Evolutionary conservation across 1,139 yeast genomes (phyloP), one percentile per base, ranked within the genome.

Genomic region (Taphrina betulina): DNA sequence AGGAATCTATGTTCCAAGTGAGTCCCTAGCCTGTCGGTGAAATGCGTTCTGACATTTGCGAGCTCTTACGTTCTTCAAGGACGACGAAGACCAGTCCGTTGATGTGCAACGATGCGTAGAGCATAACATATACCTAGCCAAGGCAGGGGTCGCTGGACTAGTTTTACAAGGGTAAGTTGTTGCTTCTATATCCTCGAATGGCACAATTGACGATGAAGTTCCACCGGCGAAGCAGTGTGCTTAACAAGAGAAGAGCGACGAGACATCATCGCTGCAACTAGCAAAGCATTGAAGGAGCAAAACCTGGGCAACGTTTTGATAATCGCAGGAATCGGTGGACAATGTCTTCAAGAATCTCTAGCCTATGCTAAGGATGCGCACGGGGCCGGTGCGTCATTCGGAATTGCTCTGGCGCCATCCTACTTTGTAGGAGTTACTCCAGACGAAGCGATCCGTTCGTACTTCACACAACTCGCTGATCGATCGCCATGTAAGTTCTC

Each of bases 31-130:
- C n/a, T n/a, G n/a, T n/a, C n/a, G n/a, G n/a, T n/a, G n/a, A n/a
- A n/a, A n/a, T n/a, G n/a, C n/a, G n/a, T n/a, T n/a, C n/a, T n/a
- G n/a, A n/a, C n/a, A n/a, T n/a, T n/a, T n/a, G n/a, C n/a, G n/a
- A n/a, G n/a, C 45, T n/a, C 14, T 78, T 55, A 77, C 81, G 5
- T 78, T 77, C 65, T 77, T 74, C 75, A 71, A 74, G 60, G 64
- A 66, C 57, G 72, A 71, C 56, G 71, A 64, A 31, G 64, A 66
- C 19, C 65, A 63, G 24, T 48, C 62, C 37, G 68, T 78, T 17
- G 81, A 77, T 61, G 62, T 68, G 31, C 76, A 71, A 2, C 66
- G 78, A 20, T 78, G 75, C 61, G 68, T 72, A 57, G 62, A 69
- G 53, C 80, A 77, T 61, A 73, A 78, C 17, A 67, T 70, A 45